Base-by-base conservation (phyloP, 2,329 filamentous ascomycete species). In the Amphichorda felina region DNA sequence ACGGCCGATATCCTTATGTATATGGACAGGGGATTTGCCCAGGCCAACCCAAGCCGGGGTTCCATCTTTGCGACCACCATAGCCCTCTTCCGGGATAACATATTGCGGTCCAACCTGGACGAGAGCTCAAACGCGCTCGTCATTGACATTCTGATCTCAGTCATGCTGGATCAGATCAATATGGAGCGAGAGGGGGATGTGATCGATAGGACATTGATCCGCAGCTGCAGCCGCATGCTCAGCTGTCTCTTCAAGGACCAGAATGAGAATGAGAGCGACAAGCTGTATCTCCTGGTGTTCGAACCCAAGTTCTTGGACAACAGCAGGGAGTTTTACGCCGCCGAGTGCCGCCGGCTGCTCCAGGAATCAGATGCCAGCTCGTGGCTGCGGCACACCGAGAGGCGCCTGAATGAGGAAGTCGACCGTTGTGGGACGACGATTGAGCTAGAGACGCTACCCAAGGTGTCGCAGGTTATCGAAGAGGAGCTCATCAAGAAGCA, bases 1-100 rank as follows among this genome's bases (percentile, higher is more conserved):
- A 80, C 86, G 34, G 87, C 88, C 4, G 91, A 96, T 55, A 86
- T 96, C 22, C 68, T 96, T 35, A 95, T 96, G 87, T 95, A 95
- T 52, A 85, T 98, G 68, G 89, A 98, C 53, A 81, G 87, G 34
- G 79, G 88, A 19, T 87, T 83, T 49, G 81, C 77, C 34, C 67
- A 77, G 25, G 49, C 54, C 34, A 86, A 93, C 42, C 49, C 60
- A 5, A 73, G 78, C 40, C 70, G 75, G 5, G 79, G 85, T 0
- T 82, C 82, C 1, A 91, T 95, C 37, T 95, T 88, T 52, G 74
- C 80, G 11, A 75, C 82, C 8, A 79, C 85, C 3, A 94, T 98
- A 66, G 80, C 80, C 3, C 66, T 95, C 2, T 98, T 94, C 56
- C 78, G 89, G 26, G 85, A 95, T 46, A 70, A 87, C 46, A 82